Conservation (phyloP, 2,329 filamentous ascomycete species). For the Aspergillus viridinutans region DNA sequence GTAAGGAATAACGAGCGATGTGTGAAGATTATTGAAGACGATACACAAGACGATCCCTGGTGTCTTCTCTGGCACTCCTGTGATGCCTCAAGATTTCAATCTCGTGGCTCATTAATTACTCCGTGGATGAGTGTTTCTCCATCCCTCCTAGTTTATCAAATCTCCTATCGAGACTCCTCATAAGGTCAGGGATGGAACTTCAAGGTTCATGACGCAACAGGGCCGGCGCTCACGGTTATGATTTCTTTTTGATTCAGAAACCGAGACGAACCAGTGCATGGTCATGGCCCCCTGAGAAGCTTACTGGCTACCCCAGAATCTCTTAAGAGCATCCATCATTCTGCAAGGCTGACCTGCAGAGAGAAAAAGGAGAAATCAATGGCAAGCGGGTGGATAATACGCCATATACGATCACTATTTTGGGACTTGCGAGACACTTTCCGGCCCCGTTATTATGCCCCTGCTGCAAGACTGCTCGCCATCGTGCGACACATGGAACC, state of each 20-base stretch:
- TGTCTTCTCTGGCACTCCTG: background rate
- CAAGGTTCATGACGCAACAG: background rate
- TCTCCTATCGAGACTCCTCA: background rate
- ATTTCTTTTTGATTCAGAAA: constrained; percentile 1
- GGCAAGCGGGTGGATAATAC: too few species aligned
- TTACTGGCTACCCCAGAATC: constrained; percentile 11
- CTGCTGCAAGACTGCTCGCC: background rate
- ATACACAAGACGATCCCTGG: background rate
- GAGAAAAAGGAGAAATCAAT: background rate
- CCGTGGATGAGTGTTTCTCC: background rate
- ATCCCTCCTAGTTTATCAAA: background rate
- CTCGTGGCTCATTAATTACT: background rate
- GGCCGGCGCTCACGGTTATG: background rate
- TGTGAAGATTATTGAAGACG: background rate
- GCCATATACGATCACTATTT: too few species aligned
- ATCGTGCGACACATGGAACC: constrained; percentile 12
- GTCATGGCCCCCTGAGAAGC: constrained; percentile 7
- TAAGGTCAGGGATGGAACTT: background rate
- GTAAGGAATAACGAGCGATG: constrained; percentile 12
- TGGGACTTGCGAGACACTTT: too few species aligned
- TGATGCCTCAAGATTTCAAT: background rate
- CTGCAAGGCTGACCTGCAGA: background rate
- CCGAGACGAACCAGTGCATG: constrained; percentile 1
- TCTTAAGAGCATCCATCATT: constrained; percentile 1
- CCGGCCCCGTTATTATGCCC: background rate